Evolutionary conservation across 345 rosid species (phyloP), one percentile per base, ranked within the genome.

Genomic region (Psidium guajava): DNA sequence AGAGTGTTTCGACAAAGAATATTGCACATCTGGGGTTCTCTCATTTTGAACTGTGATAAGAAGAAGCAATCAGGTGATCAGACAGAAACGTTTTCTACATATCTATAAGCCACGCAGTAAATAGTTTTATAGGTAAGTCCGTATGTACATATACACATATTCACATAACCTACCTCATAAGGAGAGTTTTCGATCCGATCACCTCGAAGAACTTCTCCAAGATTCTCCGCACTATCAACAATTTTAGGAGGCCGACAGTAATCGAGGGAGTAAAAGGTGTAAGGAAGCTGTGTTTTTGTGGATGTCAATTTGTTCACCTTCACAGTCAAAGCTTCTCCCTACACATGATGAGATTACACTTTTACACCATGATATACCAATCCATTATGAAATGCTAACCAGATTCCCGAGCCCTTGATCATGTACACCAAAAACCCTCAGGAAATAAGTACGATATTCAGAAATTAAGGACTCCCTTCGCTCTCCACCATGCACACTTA

Each of bases 151-250:
- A 69, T 69, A 69, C 47, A 36, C 24, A 18, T 32, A 69, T 6
- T 69, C 40, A 36, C 12, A 40, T 32, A 69, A 69, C 24, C 77
- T 69, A 94, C 98, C 90, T 91, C 94, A 91, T 93, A 93, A 40
- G 95, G 98, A 84, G 98, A 94, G 89, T 95, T 95, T 83, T 95
- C 98, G 56, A 95, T 95, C 50, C 98, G 95, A 88, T 95, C 98
- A 75, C 98, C 98, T 54, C 97, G 95, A 81, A 94, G 96, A 88
- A 96, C 98, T 92, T 96, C 99, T 64, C 99, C 98, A 22, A 95
- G 98, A 91, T 96, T 96, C 91, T 96, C 99, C 10, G 95, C 94
- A 84, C 94, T 96, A 87, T 96, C 98, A 86, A 96, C 89, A 58
- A 96, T 93, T 6, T 56, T 55, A 15, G 87, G 85, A 25, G 99